Evolutionary conservation across 805 yeast genomes (phyloP), one percentile per base, ranked within the genome.

Genomic region (Komagataella ulmi): DNA sequence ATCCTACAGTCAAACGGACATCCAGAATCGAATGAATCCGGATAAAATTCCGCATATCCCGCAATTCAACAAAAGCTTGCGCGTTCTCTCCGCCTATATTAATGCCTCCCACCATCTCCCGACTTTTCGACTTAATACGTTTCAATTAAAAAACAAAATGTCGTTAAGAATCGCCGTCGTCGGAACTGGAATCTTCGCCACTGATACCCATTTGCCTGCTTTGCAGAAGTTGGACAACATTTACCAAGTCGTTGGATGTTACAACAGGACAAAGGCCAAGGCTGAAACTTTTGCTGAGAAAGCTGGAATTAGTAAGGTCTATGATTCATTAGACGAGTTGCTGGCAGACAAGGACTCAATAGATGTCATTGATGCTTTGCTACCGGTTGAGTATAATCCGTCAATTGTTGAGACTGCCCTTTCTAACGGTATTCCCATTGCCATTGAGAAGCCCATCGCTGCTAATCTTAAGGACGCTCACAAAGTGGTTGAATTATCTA

Each of bases 361-460:
- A 47, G 93, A 86, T 54, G 76, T 83, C 30, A 75, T 91, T 24
- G 97, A 91, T 63, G 95, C 88, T 2, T 73, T 90, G 55, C 75
- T 91, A 51, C 98, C 98, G n/a, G 96, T 83, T 1, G 91, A 88
- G 64, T 76, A 67, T 71, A 91, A 88, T 65, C 70, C 80, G 48
- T 79, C 73, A 45, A 81, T 81, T 2, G 83, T 89, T 40, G 73
- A 80, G 60, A 73, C 76, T 57, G 95, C 95, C 2, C 71, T 88
- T 51, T 74, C 77, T 49, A 76, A 85, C 58, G 79, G 80, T 50
- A 91, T 90, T 69, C 93, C 96, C 53, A 73, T 90, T 48, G 73
- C 80, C 44, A 67, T 91, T 60, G 98, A 91, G 65, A 91, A 91
- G 69, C 98, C 98, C 56, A 82, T 91, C 63, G 93, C 97, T 40